Base-by-base conservation (phyloP, 2,329 filamentous ascomycete species). In the Xylaria sp. region DNA sequence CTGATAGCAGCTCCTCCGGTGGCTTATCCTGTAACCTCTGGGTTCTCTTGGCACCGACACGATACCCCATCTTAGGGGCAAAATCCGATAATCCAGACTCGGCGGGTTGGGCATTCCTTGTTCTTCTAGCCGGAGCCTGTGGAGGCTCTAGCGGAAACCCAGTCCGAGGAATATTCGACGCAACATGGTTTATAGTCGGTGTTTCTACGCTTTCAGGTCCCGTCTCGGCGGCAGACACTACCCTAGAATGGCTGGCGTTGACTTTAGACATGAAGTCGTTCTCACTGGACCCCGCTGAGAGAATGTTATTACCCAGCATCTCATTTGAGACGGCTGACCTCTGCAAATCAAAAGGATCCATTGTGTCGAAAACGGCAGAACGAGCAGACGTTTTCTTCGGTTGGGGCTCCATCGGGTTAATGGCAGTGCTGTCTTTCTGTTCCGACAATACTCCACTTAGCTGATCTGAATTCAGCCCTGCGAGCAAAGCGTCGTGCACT, bases 41-140 rank as follows among this genome's bases (percentile, higher is more conserved):
- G n/a, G 66, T 68, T 51, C 71, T 70, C 62, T 78, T 80, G 2
- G 76, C 66, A 16, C 77, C 78, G 22, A 82, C 59, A 7, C 80
- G 75, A 57, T 87, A 81, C 62, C 83, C 83, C 77, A 87, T 83
- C 67, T 82, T 85, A n/a, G 86, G 82, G 1, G 86, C 83, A 1
- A 80, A 79, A 50, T 89, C 86, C 21, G 76, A 64, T 47, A 78
- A 69, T 41, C 78, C 74, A 21, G 80, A 62, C 13, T 86, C 83
- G 18, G 77, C 66, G 4, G 76, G 69, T 17, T 84, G 82, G 2
- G 78, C 74, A 38, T 80, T 81, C 45, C 83, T 80, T 38, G 79
- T 79, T 62, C 80, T 82, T 54, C 82, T 76, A 17, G 71, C 57
- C 1, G 81, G 81, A 11, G 81, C 81, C 50, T 80, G 79, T 2